Evolutionary conservation across 1,284 basidiomycete species (phyloP).

Genomic region (Tranzscheliella williamsii): DNA sequence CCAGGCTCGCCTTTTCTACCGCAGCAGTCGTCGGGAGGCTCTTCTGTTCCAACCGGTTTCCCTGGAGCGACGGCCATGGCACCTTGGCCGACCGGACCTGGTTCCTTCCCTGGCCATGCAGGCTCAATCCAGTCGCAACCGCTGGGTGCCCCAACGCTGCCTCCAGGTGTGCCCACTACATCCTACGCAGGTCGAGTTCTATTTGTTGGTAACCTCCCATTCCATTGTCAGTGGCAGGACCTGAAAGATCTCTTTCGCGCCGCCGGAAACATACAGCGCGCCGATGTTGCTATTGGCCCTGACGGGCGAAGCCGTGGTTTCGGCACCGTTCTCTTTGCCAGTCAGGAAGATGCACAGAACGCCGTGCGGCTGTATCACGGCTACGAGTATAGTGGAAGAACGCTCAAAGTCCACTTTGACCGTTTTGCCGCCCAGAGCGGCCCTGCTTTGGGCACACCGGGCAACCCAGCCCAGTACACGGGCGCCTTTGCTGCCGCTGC

Average conservation of each 20-base stretch:
- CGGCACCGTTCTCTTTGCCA: slow-evolving; percentile 87
- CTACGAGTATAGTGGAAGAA: slow-evolving; percentile 82
- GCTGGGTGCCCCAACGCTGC: slow-evolving; percentile 9
- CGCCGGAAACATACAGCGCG: slow-evolving; percentile 77
- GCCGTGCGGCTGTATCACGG: slow-evolving; percentile 69
- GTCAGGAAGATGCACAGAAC: slow-evolving; percentile 83
- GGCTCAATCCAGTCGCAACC: slow-evolving; percentile 35
- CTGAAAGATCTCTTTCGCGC: slow-evolving; percentile 57
- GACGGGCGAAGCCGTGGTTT: slow-evolving; percentile 91
- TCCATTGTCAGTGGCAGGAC: slow-evolving; percentile 61
- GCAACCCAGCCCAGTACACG: slow-evolving; percentile 58
- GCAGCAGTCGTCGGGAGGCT: slow-evolving; percentile 14
- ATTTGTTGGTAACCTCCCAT: slow-evolving; percentile 58
- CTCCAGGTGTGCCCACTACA: slow-evolving; percentile 19
- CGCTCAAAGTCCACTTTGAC: slow-evolving; percentile 83
- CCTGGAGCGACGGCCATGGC: slow-evolving; percentile 37
- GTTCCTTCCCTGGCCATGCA: slow-evolving; percentile 9
- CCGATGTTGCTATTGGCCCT: slow-evolving; percentile 87
- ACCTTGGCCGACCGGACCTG: slow-evolving; percentile 28
- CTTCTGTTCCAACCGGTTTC: slow-evolving; percentile 38
- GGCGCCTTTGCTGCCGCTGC: slow-evolving; percentile 52
- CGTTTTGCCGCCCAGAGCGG: slow-evolving; percentile 45
- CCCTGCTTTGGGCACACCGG: slow-evolving; percentile 39
- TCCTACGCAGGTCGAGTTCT: slow-evolving; percentile 57
- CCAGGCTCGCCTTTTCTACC: slow-evolving; percentile 4